phyloP scores from a whole-genome alignment of 106 monocot species.

The Dactylorhiza incarnata region DNA sequence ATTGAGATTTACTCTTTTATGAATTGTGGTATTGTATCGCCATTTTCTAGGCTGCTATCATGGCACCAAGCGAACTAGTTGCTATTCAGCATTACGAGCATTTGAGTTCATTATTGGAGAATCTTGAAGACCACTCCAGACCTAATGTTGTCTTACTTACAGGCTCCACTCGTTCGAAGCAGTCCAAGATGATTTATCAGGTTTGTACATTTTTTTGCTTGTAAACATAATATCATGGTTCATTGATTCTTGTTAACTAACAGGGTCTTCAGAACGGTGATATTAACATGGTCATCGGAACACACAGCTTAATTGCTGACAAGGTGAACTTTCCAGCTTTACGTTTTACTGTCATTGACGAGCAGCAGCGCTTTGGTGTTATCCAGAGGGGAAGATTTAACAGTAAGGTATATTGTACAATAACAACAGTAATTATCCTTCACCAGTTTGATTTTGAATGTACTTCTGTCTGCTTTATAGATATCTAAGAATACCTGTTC shows the following conservation, averaged over 20 bases:
- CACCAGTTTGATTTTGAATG: not conserved
- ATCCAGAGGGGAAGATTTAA: constrained; percentile 92
- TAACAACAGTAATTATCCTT: not conserved
- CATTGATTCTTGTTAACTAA: constrained; percentile 15
- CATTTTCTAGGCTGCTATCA: constrained; percentile 78
- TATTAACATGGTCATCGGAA: constrained; percentile 85
- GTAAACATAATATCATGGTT: not conserved
- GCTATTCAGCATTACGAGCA: constrained; percentile 86
- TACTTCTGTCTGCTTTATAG: not conserved
- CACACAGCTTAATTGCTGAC: constrained; percentile 89
- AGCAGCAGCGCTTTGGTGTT: constrained; percentile 98
- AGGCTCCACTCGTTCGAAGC: constrained; percentile 74
- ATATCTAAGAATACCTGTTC: not conserved
- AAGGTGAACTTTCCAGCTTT: constrained; percentile 81
- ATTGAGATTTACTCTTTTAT: not conserved
- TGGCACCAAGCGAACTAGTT: constrained; percentile 95
- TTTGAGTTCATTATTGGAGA: constrained; percentile 56
- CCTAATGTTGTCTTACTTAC: constrained; percentile 80
- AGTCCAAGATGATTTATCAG: constrained; percentile 51
- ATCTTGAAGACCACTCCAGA: constrained; percentile 36
- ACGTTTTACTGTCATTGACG: constrained; percentile 90
- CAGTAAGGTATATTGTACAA: constrained; percentile 60
- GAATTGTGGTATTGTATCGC: not conserved
- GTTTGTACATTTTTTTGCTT: constrained; percentile 16
- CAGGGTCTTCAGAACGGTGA: constrained; percentile 79